These are phyloP conservation scores for Coemansia sp. DNA, from an alignment of 192 early-diverging fungal species.

Conservation along the genomic window DNA sequence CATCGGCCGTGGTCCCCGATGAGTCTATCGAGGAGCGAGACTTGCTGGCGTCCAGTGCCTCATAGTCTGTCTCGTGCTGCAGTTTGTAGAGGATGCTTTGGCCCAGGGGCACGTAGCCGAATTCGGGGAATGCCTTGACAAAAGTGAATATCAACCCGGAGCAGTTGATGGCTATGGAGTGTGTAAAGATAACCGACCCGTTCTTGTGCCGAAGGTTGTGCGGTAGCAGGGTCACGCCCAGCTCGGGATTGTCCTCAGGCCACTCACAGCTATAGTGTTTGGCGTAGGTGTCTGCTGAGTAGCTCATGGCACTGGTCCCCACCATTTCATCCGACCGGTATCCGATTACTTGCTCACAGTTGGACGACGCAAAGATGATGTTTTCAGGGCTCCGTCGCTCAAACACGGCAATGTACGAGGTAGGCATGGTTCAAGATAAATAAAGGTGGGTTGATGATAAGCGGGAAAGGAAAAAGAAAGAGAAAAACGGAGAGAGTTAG, in stretches of 20 bases:
- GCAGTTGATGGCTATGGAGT: slow-evolving; percentile 37
- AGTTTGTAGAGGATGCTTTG: slow-evolving; percentile 35
- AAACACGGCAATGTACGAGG: slow-evolving; percentile 28
- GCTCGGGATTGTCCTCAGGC: slow-evolving; percentile 41
- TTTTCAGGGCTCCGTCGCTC: slow-evolving; percentile 28
- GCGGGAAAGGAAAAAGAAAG: not conserved
- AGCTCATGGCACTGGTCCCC: slow-evolving; percentile 30
- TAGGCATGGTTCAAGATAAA: slow-evolving; percentile 14
- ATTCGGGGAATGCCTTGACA: slow-evolving; percentile 22
- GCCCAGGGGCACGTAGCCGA: slow-evolving; percentile 21
- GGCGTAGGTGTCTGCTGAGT: slow-evolving; percentile 33
- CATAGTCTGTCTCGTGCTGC: slow-evolving; percentile 26
- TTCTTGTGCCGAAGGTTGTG: slow-evolving; percentile 28
- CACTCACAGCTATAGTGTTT: slow-evolving; percentile 44
- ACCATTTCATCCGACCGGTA: slow-evolving; percentile 39
- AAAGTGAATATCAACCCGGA: slow-evolving; percentile 30
- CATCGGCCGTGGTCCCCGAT: not conserved
- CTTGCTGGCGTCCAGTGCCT: not conserved
- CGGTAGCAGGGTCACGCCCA: slow-evolving; percentile 38
- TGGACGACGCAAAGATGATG: slow-evolving; percentile 34
- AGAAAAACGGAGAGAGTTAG: too few relatives aligned
- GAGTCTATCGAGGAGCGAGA: not conserved
- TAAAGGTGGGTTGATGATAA: not conserved
- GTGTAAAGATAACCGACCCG: slow-evolving; percentile 13
- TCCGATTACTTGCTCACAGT: slow-evolving; percentile 22